Evolutionary conservation across 164 flowering plant species (phyloP).

Genomic region (Umbilicus rupestris): DNA sequence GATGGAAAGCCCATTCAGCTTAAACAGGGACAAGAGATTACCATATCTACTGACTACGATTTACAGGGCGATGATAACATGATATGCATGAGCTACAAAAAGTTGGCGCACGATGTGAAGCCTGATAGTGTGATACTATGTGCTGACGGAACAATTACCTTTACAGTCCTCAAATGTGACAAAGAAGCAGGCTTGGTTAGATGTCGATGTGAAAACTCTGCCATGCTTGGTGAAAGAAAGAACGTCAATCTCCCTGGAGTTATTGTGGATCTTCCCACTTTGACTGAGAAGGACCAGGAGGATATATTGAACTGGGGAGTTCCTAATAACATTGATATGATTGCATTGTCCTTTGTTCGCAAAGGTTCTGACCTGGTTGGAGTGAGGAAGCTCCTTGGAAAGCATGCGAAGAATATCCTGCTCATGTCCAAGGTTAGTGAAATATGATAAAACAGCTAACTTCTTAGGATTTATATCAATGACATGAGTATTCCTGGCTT

Average conservation of each 20-base stretch:
- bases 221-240: constrained; percentile 18
- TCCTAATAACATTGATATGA: constrained; percentile 18
- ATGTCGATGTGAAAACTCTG: constrained; percentile 18
- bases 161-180: constrained; percentile 15
- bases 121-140: constrained; percentile 15
- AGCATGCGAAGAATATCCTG: constrained; percentile 30
- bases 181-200: constrained; percentile 13
- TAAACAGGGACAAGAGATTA: constrained; percentile 15
- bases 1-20: constrained; percentile 16
- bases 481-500: neutral
- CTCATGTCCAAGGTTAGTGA: constrained; percentile 38
- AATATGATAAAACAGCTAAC: neutral
- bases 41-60: constrained; percentile 15
- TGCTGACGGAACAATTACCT: constrained; percentile 15
- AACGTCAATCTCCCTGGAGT: constrained; percentile 18
- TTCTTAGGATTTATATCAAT: neutral
- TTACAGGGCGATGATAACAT: constrained; percentile 13
- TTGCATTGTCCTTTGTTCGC: constrained; percentile 37
- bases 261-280: constrained; percentile 16
- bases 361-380: constrained; percentile 41
- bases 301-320: constrained; percentile 38
- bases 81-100: constrained; percentile 19
- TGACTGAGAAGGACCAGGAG: constrained; percentile 17
- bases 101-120: constrained; percentile 16
- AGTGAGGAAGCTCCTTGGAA: constrained; percentile 30